phyloP scores from a whole-genome alignment of 176 grass and related monocot genomes.

The Carex pumila region DNA sequence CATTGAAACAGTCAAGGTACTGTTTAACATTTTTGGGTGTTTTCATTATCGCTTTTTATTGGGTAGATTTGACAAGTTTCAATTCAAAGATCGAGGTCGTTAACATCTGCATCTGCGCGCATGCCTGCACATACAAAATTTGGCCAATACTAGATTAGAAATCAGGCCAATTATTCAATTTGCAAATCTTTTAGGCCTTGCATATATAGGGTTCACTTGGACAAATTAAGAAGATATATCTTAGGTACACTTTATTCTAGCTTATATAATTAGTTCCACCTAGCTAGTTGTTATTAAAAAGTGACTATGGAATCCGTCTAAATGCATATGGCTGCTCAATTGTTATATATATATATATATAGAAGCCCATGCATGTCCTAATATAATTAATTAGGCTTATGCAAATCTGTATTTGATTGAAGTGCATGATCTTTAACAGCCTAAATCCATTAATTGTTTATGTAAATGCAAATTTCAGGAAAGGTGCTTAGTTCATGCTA shows the following conservation, averaged over 20 bases:
- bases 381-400: too few species aligned
- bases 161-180: background rate
- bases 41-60: background rate
- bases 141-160: background rate
- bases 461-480: constrained; percentile 46
- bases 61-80: background rate
- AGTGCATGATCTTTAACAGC: background rate
- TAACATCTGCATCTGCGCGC: background rate
- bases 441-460: background rate
- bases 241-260: background rate
- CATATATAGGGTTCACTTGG: background rate
- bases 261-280: background rate
- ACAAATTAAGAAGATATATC: background rate
- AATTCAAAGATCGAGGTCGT: background rate
- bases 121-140: background rate
- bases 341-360: background rate
- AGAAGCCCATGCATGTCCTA: background rate
- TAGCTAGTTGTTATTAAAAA: background rate
- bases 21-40: background rate
- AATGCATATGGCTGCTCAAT: background rate
- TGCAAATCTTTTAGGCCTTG: background rate
- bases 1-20: constrained; percentile 77
- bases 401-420: background rate
- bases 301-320: background rate
- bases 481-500: constrained; percentile 62